Evolutionary conservation across 441 rosid species (phyloP), one percentile per base, ranked within the genome.

Genomic region (Macaranga tanarius): DNA sequence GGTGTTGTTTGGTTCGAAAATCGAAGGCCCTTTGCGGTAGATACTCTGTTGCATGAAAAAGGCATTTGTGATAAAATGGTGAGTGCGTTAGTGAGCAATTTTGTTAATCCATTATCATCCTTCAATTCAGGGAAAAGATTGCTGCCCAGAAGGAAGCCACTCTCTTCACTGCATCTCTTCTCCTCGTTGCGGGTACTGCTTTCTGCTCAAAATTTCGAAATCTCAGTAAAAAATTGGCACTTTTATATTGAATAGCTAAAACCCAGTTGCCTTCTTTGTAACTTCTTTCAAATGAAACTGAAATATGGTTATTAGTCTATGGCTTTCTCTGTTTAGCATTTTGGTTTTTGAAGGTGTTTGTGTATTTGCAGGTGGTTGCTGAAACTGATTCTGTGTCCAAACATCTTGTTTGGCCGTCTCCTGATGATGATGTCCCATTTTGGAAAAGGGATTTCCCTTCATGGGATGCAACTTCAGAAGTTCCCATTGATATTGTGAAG

Each of bases 401-500:
- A 42, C 40, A 77, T 48, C 26, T 73, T 54, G 73, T 63, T 22
- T 87, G 88, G 90, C 85, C 88, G 74, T 79, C 86, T 69, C 83
- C 87, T 59, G 62, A 42, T 62, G 88, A 85, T 75, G 81, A 79
- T 76, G 62, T 76, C 55, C 88, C 86, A 25, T 87, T 87, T 73
- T 87, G 88, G 87, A 82, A 79, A 80, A 83, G 76, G 73, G 71
- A 79, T 26, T 85, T 85, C 50, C 85, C 90, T 58, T 70, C 78
- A 44, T 68, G 76, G 75, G 79, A 82, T 71, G 77, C 62, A 16
- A 56, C 58, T 72, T 11, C 61, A 0, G 73, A 73, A 42, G 71
- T 75, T 63, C 85, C 71, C 0, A 50, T 57, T 69, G 83, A 77
- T 62, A 60, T 64, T 31, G 79, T 73, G 67, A 87, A 80, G 74